Conservation (phyloP, 768 basidiomycete species). For the Asterophora parasitica region DNA sequence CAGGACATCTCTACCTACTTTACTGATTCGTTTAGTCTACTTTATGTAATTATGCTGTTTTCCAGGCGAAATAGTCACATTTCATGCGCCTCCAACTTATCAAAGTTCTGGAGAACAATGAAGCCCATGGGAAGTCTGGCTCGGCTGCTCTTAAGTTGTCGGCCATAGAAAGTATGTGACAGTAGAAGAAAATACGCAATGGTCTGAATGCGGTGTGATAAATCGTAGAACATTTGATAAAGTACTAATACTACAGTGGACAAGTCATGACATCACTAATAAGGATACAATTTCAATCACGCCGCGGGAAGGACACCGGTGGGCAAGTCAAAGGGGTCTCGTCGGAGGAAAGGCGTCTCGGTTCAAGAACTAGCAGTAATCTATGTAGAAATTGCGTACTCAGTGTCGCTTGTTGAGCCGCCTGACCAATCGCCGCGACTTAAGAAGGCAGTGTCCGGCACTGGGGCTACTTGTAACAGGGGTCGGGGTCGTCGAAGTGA, state of each 20-base stretch:
- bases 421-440: slow-evolving; percentile 20
- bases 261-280: neutral
- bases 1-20: slow-evolving; percentile 19
- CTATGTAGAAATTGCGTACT: neutral
- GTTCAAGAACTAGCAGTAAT: neutral
- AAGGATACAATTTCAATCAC: neutral
- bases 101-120: neutral
- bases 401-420: slow-evolving; percentile 3
- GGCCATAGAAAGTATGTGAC: neutral
- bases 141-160: neutral
- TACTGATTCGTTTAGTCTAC: slow-evolving; percentile 17
- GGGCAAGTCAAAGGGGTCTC: neutral
- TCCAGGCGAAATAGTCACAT: neutral
- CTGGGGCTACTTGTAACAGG: slow-evolving; percentile 15
- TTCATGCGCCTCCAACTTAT: neutral
- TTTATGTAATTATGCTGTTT: slow-evolving; percentile 20
- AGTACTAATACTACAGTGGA: neutral
- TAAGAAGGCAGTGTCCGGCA: slow-evolving; percentile 22
- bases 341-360: neutral
- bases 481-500: slow-evolving; percentile 1
- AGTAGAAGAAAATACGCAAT: neutral
- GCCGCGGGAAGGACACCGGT: neutral
- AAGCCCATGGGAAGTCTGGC: neutral
- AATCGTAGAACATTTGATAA: neutral
- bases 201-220: neutral